Conservation (phyloP, 139 green algal genomes). For the Raphidocelis subcapitata region DNA sequence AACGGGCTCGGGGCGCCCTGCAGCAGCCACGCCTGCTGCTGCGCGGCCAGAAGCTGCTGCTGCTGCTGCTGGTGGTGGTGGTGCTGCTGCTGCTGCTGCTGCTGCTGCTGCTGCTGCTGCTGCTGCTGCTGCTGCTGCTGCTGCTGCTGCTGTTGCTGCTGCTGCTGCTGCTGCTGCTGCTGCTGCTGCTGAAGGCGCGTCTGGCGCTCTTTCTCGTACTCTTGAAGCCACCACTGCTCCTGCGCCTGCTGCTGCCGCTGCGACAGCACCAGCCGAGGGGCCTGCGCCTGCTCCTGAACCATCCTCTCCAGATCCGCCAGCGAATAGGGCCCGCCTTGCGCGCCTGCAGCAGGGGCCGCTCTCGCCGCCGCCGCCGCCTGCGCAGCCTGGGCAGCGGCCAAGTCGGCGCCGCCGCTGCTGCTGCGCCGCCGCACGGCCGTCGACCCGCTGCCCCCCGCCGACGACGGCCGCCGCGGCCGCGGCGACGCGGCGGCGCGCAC, state of each 20-base stretch:
- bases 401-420: too few species aligned
- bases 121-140: constrained; percentile 1
- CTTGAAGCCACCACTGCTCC: background rate
- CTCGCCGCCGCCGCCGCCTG: too few species aligned
- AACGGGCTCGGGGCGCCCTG: too few species aligned
- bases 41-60: background rate
- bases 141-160: background rate
- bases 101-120: background rate
- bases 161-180: background rate
- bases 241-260: background rate
- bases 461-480: too few species aligned
- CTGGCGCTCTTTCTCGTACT: background rate
- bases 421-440: too few species aligned
- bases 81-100: background rate
- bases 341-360: background rate
- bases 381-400: too few species aligned
- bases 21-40: background rate
- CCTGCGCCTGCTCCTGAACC: background rate
- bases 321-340: constrained; percentile 2
- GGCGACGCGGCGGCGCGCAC: too few species aligned
- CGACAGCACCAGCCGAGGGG: background rate
- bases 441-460: too few species aligned
- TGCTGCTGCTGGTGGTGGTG: background rate
- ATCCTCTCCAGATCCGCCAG: background rate
- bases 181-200: background rate